These are phyloP conservation scores for Fonsecaea multimorphosa DNA, from an alignment of 2,329 filamentous ascomycete species.

Conservation along the genomic window DNA sequence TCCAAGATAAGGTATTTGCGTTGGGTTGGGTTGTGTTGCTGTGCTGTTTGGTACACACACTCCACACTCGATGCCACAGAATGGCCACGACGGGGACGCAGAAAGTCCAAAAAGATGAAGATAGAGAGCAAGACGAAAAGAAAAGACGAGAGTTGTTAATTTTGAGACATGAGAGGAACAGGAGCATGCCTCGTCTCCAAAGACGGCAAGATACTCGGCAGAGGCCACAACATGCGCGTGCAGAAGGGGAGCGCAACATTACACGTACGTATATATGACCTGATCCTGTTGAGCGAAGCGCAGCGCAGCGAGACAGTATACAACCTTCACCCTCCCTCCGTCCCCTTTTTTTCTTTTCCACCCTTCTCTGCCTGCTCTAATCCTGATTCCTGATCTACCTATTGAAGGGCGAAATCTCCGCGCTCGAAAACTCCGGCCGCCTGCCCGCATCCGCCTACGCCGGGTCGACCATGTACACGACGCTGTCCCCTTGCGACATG, in stretches of 20 bases:
- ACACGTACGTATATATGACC: constrained; percentile 63
- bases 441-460: constrained; percentile 72
- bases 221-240: constrained; percentile 76
- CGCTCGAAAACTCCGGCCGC: constrained; percentile 75
- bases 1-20: no score
- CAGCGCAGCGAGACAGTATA: no score
- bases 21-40: no score
- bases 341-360: neutral
- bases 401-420: constrained; percentile 80
- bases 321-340: neutral
- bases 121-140: constrained; percentile 7
- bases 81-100: no score
- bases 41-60: no score
- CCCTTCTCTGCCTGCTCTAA: constrained; percentile 2
- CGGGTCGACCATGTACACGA: constrained; percentile 82
- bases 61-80: no score
- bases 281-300: no score
- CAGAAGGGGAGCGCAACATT: constrained; percentile 74
- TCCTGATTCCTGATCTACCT: neutral
- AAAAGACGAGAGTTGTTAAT: neutral
- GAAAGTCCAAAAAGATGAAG: no score
- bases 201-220: constrained; percentile 72
- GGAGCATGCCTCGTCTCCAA: constrained; percentile 68
- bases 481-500: constrained; percentile 80
- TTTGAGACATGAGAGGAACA: neutral